Evolutionary conservation across 108 stramenopile species (phyloP).

Genomic region (Skeletonema potamos): DNA sequence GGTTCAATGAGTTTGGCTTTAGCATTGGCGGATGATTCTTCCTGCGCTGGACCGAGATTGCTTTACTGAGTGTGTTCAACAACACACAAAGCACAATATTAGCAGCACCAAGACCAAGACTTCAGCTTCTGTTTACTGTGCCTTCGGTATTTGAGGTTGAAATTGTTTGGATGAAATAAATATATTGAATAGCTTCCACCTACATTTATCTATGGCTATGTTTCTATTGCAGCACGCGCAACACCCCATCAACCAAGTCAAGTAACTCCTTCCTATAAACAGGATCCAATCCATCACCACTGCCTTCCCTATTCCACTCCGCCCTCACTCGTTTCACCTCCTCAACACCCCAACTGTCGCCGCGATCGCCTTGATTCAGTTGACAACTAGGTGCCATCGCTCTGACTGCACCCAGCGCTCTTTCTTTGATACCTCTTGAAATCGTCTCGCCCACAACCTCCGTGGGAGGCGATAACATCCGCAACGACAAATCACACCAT

Average conservation of each 20-base stretch:
- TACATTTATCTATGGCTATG: background rate
- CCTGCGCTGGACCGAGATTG: background rate
- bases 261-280: slow-evolving; percentile 36
- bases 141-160: no score
- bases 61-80: background rate
- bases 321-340: slow-evolving; percentile 24
- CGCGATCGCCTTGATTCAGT: background rate
- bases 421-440: slow-evolving; percentile 35
- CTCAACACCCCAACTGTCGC: slow-evolving; percentile 19
- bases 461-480: slow-evolving; percentile 27
- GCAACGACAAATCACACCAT: slow-evolving; percentile 52
- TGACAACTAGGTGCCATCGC: slow-evolving; percentile 55
- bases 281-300: slow-evolving; percentile 42
- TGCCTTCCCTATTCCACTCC: slow-evolving; percentile 42
- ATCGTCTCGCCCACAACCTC: slow-evolving; percentile 18
- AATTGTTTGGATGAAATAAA: no score
- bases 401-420: slow-evolving; percentile 41
- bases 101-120: no score
- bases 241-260: slow-evolving; percentile 34
- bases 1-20: background rate
- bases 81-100: no score
- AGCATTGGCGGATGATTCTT: background rate
- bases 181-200: background rate
- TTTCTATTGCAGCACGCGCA: slow-evolving; percentile 14
- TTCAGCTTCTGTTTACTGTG: no score